These are phyloP conservation scores for Macrophomina phaseolina DNA, from an alignment of 2,329 filamentous ascomycete species.

Conservation along the genomic window DNA sequence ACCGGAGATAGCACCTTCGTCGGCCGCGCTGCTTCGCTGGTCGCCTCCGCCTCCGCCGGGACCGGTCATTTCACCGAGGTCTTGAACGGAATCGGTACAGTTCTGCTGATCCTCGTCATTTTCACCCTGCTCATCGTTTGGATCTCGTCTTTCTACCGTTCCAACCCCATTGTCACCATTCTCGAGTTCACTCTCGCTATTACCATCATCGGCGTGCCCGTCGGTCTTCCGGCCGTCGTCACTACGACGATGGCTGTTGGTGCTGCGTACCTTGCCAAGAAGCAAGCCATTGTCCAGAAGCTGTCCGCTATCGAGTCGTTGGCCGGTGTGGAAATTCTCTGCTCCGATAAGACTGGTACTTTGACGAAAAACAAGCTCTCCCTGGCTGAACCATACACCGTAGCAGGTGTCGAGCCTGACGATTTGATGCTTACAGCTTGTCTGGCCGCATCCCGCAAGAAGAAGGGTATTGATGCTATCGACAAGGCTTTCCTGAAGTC, in stretches of 20 bases:
- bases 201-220: conserved; percentile 89
- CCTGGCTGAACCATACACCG: conserved; percentile 81
- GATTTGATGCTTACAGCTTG: conserved; percentile 93
- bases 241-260: conserved; percentile 96
- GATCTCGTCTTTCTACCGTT: conserved; percentile 87
- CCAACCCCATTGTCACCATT: conserved; percentile 78
- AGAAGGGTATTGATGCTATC: conserved; percentile 93
- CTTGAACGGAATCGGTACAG: conserved; percentile 82
- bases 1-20: conserved; percentile 92
- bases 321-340: conserved; percentile 90
- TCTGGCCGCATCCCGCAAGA: conserved; percentile 87
- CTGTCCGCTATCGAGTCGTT: conserved; percentile 90
- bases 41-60: conserved; percentile 75
- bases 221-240: conserved; percentile 90
- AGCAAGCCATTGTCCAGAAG: conserved; percentile 93
- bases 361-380: conserved; percentile 95
- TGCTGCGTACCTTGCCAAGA: conserved; percentile 88
- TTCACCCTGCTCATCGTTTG: conserved; percentile 82
- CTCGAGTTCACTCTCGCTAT: conserved; percentile 86
- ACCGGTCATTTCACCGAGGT: conserved; percentile 91
- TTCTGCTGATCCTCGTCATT: conserved; percentile 80
- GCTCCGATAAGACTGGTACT: conserved; percentile 93
- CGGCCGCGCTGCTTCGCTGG: conserved; percentile 84
- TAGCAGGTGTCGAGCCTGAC: conserved; percentile 80
- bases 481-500: conserved; percentile 94